A percentile compares a stretch with the other conserved stretches of the same genome.
Conservation (phyloP, 225 moss, liverwort and hornwort genomes). For the Marchantia paleacea region DNA sequence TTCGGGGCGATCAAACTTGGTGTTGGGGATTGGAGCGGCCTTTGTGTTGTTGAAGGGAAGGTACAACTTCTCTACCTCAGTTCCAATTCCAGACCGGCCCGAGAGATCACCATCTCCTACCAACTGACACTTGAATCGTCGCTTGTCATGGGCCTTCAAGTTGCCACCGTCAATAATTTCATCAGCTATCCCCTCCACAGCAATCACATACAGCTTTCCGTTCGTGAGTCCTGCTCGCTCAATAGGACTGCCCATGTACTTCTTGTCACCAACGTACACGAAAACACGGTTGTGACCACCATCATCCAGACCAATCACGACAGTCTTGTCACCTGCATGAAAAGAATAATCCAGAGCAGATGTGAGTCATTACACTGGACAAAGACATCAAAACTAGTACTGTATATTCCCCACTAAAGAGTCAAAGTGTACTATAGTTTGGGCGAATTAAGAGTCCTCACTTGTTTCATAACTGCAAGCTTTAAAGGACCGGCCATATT, state of each 20-base stretch:
- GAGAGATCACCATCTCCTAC: conserved; percentile 28
- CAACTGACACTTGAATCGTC: conserved; percentile 19
- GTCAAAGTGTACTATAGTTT: too few species aligned
- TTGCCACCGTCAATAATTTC: conserved; percentile 19
- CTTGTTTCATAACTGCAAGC: too few species aligned
- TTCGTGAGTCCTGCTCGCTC: conserved; percentile 30
- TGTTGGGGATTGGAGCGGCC: conserved; percentile 22
- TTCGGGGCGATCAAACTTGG: conserved; percentile 36
- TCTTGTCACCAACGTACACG: conserved; percentile 32
- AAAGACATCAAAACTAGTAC: background rate
- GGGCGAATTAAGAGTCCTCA: too few species aligned
- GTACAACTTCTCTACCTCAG: background rate
- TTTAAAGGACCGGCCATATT: too few species aligned
- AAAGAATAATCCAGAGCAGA: background rate
- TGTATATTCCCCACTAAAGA: background rate
- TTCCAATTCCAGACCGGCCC: conserved; percentile 17
- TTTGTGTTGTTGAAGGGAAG: conserved; percentile 26
- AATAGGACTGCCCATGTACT: conserved; percentile 13
- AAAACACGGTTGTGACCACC: conserved; percentile 38
- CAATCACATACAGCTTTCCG: conserved; percentile 37
- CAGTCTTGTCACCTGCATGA: conserved; percentile 27
- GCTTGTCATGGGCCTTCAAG: conserved; percentile 11
- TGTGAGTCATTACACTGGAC: background rate
- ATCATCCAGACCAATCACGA: conserved; percentile 32
- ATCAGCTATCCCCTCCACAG: conserved; percentile 17